Conservation (phyloP, 495 filamentous ascomycete species). For the Annulohypoxylon maeteangense region DNA sequence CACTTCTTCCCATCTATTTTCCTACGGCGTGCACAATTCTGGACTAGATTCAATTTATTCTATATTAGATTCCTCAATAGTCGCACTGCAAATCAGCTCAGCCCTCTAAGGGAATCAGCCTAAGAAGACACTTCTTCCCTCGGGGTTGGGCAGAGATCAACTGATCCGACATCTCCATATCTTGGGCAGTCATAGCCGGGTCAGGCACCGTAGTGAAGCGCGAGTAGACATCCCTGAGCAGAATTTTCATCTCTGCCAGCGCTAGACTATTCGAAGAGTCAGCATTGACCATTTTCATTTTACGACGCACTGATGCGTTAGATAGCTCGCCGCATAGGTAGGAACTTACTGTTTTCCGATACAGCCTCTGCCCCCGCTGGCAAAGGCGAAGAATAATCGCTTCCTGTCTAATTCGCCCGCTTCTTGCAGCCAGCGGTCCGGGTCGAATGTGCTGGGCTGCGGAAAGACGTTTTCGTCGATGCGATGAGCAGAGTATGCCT, state of each 20-base stretch:
- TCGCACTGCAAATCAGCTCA: neutral
- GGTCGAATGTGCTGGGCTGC: constrained; percentile 64
- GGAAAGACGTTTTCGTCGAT: constrained; percentile 65
- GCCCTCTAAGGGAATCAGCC: constrained; percentile 44
- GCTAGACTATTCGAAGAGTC: constrained; percentile 61
- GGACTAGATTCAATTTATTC: neutral
- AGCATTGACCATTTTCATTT: neutral
- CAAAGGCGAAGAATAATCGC: constrained; percentile 62
- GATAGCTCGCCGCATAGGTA: neutral
- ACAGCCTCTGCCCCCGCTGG: constrained; percentile 66
- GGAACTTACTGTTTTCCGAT: constrained; percentile 65
- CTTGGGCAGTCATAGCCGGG: constrained; percentile 59
- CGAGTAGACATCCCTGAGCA: constrained; percentile 68
- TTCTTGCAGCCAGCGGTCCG: constrained; percentile 71
- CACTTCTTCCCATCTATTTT: neutral
- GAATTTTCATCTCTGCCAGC: constrained; percentile 72
- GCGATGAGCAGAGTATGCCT: constrained; percentile 64
- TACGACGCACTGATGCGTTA: neutral
- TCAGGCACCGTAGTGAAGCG: constrained; percentile 64
- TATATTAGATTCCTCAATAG: neutral
- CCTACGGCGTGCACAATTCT: neutral
- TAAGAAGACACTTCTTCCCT: constrained; percentile 64
- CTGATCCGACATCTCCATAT: constrained; percentile 69
- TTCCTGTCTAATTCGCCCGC: constrained; percentile 61
- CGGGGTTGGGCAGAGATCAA: constrained; percentile 68